phyloP scores from a whole-genome alignment of 164 flowering plant genomes.

The Warburgia ugandensis region DNA sequence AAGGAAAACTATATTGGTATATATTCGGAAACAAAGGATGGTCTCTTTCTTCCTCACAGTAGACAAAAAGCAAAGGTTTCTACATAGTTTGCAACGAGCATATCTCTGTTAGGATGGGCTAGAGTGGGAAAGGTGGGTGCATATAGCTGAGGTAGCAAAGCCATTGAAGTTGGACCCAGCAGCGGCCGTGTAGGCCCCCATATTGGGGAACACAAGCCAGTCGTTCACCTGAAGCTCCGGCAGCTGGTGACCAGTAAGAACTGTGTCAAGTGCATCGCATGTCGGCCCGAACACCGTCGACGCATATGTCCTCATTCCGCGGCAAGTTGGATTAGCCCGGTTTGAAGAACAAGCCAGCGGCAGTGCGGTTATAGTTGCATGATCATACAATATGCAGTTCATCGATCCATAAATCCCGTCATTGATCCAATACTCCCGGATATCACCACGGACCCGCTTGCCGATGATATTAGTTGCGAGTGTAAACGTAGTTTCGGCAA shows the following conservation, averaged over 20 bases:
- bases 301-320: conserved; percentile 15
- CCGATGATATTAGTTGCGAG: conserved; percentile 43
- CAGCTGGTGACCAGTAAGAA: conserved; percentile 24
- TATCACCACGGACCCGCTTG: conserved; percentile 41
- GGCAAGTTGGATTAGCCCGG: conserved; percentile 21
- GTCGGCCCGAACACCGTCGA: conserved; percentile 59
- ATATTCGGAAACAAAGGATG: too few species aligned
- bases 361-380: conserved; percentile 25
- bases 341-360: conserved; percentile 29
- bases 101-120: too few species aligned
- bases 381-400: conserved; percentile 32
- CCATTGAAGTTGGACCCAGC: conserved; percentile 52
- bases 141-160: conserved; percentile 23
- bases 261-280: conserved; percentile 40
- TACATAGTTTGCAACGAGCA: too few species aligned
- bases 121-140: conserved; percentile 21
- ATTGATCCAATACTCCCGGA: conserved; percentile 52
- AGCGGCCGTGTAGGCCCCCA: conserved; percentile 53
- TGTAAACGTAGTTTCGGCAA: conserved; percentile 43
- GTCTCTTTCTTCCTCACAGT: too few species aligned
- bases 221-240: conserved; percentile 51
- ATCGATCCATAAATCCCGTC: conserved; percentile 58
- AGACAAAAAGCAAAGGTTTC: too few species aligned
- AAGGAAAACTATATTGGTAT: too few species aligned
- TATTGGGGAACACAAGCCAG: conserved; percentile 47